Evolutionary conservation across 1,139 yeast species (phyloP), one percentile per base, ranked within the genome.

Genomic region (Suzukiozyma palmioleophila): DNA sequence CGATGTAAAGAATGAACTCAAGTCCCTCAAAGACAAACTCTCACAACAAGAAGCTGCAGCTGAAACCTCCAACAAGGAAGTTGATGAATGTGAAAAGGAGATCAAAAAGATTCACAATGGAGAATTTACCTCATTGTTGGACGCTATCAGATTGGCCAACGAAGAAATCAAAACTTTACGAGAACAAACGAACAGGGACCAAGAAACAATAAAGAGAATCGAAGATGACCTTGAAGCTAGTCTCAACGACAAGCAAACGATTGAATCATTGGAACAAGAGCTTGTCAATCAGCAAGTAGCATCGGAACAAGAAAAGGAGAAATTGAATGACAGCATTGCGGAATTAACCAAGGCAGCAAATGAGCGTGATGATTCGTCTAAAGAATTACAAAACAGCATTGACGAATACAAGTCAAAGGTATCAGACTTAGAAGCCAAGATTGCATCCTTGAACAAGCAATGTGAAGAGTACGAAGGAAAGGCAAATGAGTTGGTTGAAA

Each of bases 401-500:
- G 31, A 28, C 3, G 15, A 28, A 28, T 28, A 28, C 16, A 13
- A 28, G 16, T 3, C 14, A 3, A 12, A 28, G 14, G 31, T 28
- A 3, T 10, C 31, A n/a, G 31, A 28, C 12, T 28, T 28, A 13
- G 31, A 28, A 28, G 12, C 31, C 3, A 28, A 28, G 31, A 15
- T 28, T 3, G 14, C 14, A 12, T n/a, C 14, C 6, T 28, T 28
- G 31, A 26, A 22, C 31, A 14, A 27, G 21, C n/a, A 12, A 29
- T 5, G 10, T n/a, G 18, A 26, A 12, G 37, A 28, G 24, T n/a
- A 16, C 3, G 33, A 35, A 13, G 26, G n/a, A 9, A 12, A 69
- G 74, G 4, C 86, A 87, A 33, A 84, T 59, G 3, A 66, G 54
- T 39, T 75, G 68, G 24, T 84, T 76, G 35, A 84, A 62, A 26